phyloP scores from a whole-genome alignment of 2,329 filamentous ascomycete genomes.

The Magnaporthiopsis rhizophila region DNA sequence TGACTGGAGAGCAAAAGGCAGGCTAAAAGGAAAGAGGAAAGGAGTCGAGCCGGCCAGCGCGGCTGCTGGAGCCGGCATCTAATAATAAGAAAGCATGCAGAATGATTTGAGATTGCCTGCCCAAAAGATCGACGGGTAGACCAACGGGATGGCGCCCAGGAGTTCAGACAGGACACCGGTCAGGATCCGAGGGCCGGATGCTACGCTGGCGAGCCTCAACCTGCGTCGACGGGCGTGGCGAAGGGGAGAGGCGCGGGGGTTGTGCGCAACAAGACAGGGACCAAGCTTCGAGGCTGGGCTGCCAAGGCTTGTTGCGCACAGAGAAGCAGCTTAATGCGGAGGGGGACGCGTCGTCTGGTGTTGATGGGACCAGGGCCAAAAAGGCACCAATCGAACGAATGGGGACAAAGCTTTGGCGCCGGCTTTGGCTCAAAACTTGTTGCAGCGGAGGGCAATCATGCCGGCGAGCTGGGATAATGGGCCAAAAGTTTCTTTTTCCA shows the following conservation, averaged over 20 bases:
- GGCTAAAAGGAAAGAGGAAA: background rate
- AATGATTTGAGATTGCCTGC: background rate
- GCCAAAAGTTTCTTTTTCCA: background rate
- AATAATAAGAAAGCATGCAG: background rate
- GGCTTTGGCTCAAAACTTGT: background rate
- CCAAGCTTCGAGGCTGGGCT: background rate
- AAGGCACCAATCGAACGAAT: background rate
- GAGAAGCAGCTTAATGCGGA: background rate
- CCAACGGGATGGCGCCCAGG: background rate
- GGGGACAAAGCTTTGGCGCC: background rate
- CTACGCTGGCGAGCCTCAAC: background rate
- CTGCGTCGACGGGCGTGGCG: background rate
- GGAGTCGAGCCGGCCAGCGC: too few relatives aligned
- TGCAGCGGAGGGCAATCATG: background rate
- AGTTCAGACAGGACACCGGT: background rate
- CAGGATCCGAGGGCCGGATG: background rate
- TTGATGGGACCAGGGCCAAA: background rate
- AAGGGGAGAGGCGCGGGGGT: too few relatives aligned
- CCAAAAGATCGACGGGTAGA: background rate
- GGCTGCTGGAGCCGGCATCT: background rate
- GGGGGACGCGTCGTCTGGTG: background rate
- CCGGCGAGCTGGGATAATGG: too few relatives aligned
- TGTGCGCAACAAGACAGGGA: background rate
- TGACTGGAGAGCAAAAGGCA: background rate
- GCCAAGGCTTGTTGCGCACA: too few relatives aligned